phyloP scores from a whole-genome alignment of 164 flowering plant genomes.

The Sedum album region DNA sequence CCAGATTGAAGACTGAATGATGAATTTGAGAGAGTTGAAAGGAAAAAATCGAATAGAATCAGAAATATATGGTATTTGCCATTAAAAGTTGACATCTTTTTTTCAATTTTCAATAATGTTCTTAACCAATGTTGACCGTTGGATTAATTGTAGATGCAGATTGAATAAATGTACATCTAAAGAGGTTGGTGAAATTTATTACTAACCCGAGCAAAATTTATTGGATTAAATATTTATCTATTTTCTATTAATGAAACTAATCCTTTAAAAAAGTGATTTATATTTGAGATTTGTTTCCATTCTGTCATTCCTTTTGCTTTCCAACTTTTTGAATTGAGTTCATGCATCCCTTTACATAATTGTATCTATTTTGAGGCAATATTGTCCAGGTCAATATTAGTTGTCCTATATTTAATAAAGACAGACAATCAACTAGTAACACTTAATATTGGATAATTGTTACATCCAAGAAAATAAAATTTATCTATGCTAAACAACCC shows the following conservation, averaged over 20 bases:
- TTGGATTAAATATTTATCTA: neutral
- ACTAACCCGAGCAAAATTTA: neutral
- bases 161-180: neutral
- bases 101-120: neutral
- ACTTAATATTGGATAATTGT: no score
- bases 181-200: neutral
- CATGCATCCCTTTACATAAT: neutral
- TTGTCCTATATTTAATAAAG: no score
- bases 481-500: no score
- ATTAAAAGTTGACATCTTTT: neutral
- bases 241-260: no score
- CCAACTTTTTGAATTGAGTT: neutral
- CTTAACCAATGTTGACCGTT: neutral
- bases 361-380: neutral
- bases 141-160: neutral
- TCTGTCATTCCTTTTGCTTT: no score
- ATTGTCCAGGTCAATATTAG: no score
- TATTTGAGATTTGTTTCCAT: neutral
- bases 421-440: no score
- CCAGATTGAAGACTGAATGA: no score
- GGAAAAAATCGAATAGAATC: conserved; percentile 1
- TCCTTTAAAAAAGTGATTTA: no score
- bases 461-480: no score
- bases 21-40: neutral
- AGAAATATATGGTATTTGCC: conserved; percentile 4